Evolutionary conservation across 164 flowering plant genomes (phyloP), one percentile per base, ranked within the genome.

Genomic region (Warburgia ugandensis): DNA sequence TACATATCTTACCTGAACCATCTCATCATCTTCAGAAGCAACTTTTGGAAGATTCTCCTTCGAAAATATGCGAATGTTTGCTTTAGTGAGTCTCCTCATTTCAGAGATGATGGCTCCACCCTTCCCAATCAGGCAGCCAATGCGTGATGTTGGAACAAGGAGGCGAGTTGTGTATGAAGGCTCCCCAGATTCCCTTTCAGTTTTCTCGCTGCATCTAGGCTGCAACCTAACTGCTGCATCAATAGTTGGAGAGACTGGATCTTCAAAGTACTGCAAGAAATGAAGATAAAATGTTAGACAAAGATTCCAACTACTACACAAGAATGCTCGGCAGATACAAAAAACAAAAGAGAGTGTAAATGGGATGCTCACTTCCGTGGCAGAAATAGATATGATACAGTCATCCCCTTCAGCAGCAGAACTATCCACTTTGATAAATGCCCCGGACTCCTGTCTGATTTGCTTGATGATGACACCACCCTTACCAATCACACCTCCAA

Each of bases 91-190:
- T 47, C 63, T 84, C 68, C 97, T 82, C 83, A 94, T 82, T 65
- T 94, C 99, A 54, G 79, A 56, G 31, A 94, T 78, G 31, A 94
- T 84, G 37, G 87, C 58, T 45, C 99, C 99, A 42, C 95, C 95
- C 79, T 84, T 94, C 21, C 99, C 99, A 66, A 89, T 79, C 39
- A 94, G 84, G 68, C 94, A 86, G 40, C 97, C 99, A 72, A 94
- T 82, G 21, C 86, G 77, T 29, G 97, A 77, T 7, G 84, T 61
- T 29, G 96, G 90, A 53, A 94, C 99, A 47, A 94, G 90, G 31
- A 94, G 56, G 30, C 96, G 83, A 12, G 92, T 89, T 0, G 90
- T 82, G 60, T 64, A 79, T 40, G 83, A 68, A 45, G 76, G 32
- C 20, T 82, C 71, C 48, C 95, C 95, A 25, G 95, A 82, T 45